Evolutionary conservation across 306 rosid species (phyloP).

Genomic region (Dalbergia oliveri): DNA sequence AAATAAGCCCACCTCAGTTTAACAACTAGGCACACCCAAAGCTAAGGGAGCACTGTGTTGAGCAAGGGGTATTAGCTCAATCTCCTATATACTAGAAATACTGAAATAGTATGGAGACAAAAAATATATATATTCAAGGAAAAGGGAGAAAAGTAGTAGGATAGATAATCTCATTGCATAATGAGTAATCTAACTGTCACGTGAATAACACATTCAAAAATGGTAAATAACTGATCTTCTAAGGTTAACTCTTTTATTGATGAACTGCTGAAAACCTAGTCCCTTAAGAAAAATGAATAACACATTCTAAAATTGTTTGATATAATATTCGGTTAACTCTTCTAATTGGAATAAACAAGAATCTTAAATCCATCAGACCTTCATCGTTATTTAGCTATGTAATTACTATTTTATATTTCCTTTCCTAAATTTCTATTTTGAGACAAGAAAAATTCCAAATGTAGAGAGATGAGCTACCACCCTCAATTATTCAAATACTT

Average conservation of each 20-base stretch:
- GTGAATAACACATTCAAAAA: background rate
- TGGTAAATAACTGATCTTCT: background rate
- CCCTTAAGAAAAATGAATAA: background rate
- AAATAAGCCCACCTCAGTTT: background rate
- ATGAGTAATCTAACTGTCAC: background rate
- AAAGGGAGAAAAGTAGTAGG: background rate
- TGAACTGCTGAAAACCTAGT: background rate
- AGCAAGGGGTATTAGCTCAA: background rate
- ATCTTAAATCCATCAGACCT: background rate
- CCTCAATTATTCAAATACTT: background rate
- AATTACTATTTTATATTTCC: background rate
- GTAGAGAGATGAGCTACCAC: background rate
- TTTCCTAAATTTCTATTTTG: background rate
- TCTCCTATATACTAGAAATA: background rate
- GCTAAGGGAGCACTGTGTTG: background rate
- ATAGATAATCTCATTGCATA: background rate
- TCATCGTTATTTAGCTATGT: background rate
- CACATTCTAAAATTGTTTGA: background rate
- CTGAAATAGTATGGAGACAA: background rate
- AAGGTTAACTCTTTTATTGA: background rate
- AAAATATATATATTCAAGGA: background rate
- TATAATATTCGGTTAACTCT: background rate
- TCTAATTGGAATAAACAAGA: background rate
- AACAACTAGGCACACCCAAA: background rate
- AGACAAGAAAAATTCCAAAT: background rate